Conservation (phyloP, 768 basidiomycete genomes). For the Serendipita sp. region DNA sequence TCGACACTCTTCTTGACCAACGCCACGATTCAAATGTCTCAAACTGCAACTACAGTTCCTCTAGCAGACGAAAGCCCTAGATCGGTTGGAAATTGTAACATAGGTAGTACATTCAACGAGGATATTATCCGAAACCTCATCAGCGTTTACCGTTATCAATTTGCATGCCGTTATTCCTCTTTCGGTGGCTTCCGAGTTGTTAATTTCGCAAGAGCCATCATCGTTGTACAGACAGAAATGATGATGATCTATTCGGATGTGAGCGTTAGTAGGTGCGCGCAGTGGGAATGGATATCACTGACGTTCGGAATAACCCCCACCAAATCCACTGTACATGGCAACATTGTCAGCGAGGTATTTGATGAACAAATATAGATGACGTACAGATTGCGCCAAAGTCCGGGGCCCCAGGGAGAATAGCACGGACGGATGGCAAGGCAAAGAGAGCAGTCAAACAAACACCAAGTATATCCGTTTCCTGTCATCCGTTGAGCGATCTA, state of each 20-base stretch:
- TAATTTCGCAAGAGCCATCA: neutral
- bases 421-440: neutral
- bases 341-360: neutral
- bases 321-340: neutral
- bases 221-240: neutral
- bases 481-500: too few species aligned
- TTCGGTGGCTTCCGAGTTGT: neutral
- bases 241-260: neutral
- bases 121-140: too few species aligned
- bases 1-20: too few species aligned
- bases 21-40: too few species aligned
- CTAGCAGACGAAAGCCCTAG: too few species aligned
- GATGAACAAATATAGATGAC: neutral
- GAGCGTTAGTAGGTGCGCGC: too few species aligned
- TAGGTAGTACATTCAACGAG: too few species aligned
- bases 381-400: neutral
- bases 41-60: too few species aligned
- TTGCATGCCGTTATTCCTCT: too few species aligned
- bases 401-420: neutral
- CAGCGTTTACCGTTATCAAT: too few species aligned
- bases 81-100: too few species aligned
- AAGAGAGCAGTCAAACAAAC: constrained; percentile 1
- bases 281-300: too few species aligned
- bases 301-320: neutral
- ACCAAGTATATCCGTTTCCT: neutral